These are phyloP conservation scores for Aspergillus wentii DNA, from an alignment of 495 filamentous ascomycete genomes.

Conservation along the genomic window DNA sequence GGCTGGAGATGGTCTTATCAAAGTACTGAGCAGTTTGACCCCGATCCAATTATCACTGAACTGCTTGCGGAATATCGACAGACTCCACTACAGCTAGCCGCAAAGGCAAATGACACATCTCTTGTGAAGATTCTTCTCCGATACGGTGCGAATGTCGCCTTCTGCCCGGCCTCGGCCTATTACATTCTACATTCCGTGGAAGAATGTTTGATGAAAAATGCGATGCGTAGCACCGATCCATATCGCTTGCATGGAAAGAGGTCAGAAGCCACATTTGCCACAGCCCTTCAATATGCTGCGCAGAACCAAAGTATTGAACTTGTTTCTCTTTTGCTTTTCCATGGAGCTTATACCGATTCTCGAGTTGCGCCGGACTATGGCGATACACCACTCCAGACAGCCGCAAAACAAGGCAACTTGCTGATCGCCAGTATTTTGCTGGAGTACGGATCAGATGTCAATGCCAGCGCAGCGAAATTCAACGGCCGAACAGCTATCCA, in stretches of 20 bases:
- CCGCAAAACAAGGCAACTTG: slow-evolving; percentile 13
- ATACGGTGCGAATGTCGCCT: slow-evolving; percentile 4
- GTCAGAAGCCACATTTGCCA: not conserved
- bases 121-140: slow-evolving; percentile 7
- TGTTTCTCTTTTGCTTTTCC: slow-evolving; percentile 4
- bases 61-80: no score
- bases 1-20: no score
- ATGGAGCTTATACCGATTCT: slow-evolving; percentile 3
- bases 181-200: no score
- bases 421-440: slow-evolving; percentile 20
- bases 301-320: slow-evolving; percentile 5
- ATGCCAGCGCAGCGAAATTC: slow-evolving; percentile 9
- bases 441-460: slow-evolving; percentile 18
- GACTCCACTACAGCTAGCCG: slow-evolving; percentile 7
- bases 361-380: not conserved
- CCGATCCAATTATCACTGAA: no score
- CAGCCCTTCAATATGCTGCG: slow-evolving; percentile 1
- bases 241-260: no score
- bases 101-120: not conserved
- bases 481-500: slow-evolving; percentile 21
- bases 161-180: no score
- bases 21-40: no score
- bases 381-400: slow-evolving; percentile 18
- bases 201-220: no score
- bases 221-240: no score